Evolutionary conservation across 176 grass and related monocot species (phyloP), one percentile per base, ranked within the genome.

Genomic region (sorghum (Sorghum bicolor)): DNA sequence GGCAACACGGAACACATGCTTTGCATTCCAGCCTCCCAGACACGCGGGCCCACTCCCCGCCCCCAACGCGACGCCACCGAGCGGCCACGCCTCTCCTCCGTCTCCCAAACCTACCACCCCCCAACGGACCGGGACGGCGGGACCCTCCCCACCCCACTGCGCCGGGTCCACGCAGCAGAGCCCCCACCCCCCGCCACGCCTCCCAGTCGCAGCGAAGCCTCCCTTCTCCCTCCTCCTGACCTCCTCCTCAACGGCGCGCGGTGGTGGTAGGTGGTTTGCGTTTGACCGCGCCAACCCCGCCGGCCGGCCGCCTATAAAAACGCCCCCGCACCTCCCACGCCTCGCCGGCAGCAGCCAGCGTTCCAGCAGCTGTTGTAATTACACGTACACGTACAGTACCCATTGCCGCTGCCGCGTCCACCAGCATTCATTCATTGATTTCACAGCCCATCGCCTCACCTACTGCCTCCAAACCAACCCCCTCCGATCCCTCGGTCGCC

Each of bases 251-350:
- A 10, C 47, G 12, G 25, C 28, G 22, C 53, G 24, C 26, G n/a
- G 22, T 53, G 16, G 77, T 26, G 84, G 80, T 84, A 72, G 89
- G 83, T 88, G 71, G 81, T 62, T 91, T 91, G 86, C 64, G 50
- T n/a, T n/a, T n/a, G n/a, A n/a, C 45, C 40, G 58, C 80, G 87
- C 84, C 78, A 48, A 77, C 75, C 78, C 71, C 73, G 45, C 25
- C 10, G 8, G 25, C 24, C n/a, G 24, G 60, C 60, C 60, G 14
- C 60, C 75, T 93, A 79, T 90, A 87, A 82, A 92, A 81, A n/a
- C n/a, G 2, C 32, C 62, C 64, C 25, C 33, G 32, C 44, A 7
- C 36, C 30, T 13, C 7, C 31, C 11, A 10, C 19, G 6, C 53
- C 45, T 69, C 64, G 78, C 78, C 78, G 78, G 78, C 78, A 69